Evolutionary conservation across 169 alveolate genomes (phyloP).

Genomic region (Neospora caninum): DNA sequence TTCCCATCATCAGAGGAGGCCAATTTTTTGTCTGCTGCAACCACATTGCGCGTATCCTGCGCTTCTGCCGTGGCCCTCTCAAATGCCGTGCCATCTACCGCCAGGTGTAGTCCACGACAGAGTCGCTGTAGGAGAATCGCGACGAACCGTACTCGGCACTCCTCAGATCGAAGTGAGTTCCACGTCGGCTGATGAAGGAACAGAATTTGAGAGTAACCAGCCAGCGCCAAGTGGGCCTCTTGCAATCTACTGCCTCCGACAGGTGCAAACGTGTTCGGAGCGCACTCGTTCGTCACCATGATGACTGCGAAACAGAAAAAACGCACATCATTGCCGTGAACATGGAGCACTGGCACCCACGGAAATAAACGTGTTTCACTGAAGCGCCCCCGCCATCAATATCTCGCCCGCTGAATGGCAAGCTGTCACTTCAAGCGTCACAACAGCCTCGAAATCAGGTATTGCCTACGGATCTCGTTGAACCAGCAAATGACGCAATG

Average conservation of each 20-base stretch:
- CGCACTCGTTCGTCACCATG: constrained; percentile 42
- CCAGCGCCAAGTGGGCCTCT: not conserved
- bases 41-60: too few relatives aligned
- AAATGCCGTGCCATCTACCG: too few relatives aligned
- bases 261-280: not conserved
- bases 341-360: not conserved
- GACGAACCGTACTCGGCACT: not conserved
- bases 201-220: not conserved
- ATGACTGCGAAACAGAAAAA: constrained; percentile 2
- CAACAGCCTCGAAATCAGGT: too few relatives aligned
- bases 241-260: constrained; percentile 31
- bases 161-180: not conserved
- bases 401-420: not conserved
- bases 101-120: not conserved
- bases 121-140: not conserved
- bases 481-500: too few relatives aligned
- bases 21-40: too few relatives aligned
- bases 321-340: not conserved
- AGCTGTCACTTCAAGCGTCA: not conserved
- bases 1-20: too few relatives aligned
- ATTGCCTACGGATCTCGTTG: too few relatives aligned
- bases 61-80: too few relatives aligned
- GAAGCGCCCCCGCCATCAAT: not conserved
- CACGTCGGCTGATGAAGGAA: not conserved
- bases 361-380: not conserved